phyloP scores from a whole-genome alignment of 164 flowering plant genomes.

The Magnolia changhungtana region DNA sequence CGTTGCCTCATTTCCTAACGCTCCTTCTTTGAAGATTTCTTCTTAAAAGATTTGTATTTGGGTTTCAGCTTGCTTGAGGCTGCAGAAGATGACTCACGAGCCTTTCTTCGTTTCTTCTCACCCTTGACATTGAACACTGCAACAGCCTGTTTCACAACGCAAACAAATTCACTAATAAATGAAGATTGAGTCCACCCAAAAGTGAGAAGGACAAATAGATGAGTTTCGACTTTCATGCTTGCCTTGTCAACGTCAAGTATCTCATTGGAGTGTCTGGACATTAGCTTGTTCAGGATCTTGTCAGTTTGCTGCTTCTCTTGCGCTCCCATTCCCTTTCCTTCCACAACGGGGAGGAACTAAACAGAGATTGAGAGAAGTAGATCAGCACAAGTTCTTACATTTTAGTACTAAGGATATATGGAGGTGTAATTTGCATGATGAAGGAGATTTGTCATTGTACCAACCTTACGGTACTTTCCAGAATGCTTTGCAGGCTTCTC shows the following conservation, averaged over 20 bases:
- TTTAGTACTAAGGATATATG: background rate
- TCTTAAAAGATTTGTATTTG: slow-evolving; percentile 42
- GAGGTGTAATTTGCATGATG: background rate
- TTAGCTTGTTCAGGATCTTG: slow-evolving; percentile 68
- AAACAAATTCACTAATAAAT: background rate
- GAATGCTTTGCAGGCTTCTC: slow-evolving; percentile 78
- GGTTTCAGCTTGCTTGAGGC: slow-evolving; percentile 58
- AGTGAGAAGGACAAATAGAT: background rate
- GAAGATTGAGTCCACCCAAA: background rate
- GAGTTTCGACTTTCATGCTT: background rate
- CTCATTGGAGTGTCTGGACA: slow-evolving; percentile 78
- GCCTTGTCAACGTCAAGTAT: slow-evolving; percentile 80
- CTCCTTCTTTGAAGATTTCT: slow-evolving; percentile 36
- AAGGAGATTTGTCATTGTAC: background rate
- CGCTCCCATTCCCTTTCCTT: slow-evolving; percentile 68
- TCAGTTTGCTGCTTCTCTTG: slow-evolving; percentile 77
- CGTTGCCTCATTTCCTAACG: background rate
- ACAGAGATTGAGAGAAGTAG: slow-evolving; percentile 2
- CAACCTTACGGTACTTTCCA: slow-evolving; percentile 86
- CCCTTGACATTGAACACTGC: slow-evolving; percentile 30
- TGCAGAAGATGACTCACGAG: slow-evolving; percentile 33
- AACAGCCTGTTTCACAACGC: slow-evolving; percentile 50
- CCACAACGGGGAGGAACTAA: slow-evolving; percentile 67
- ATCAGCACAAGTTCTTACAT: background rate
- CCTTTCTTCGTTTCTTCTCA: slow-evolving; percentile 37